Percentiles rank a stretch among this genome's conserved stretches.
Evolutionary conservation across 768 basidiomycete species (phyloP).

Genomic region (Leccinum subgranulosum): DNA sequence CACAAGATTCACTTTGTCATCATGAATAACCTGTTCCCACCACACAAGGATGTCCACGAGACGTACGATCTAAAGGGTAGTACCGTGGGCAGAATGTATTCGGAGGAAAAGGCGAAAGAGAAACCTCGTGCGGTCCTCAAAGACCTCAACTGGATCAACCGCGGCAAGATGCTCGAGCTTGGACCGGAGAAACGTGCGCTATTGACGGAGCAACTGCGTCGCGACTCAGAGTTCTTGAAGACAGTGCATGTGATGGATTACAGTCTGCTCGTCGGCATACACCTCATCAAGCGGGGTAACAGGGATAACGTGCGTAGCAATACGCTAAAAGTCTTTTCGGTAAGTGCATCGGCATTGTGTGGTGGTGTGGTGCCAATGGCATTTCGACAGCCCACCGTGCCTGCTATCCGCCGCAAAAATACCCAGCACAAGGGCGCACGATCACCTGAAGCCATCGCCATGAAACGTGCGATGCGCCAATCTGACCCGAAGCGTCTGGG

Average conservation of each 20-base stretch:
- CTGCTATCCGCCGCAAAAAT: slow-evolving; percentile 57
- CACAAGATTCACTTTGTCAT: slow-evolving; percentile 98
- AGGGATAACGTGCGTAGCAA: slow-evolving; percentile 87
- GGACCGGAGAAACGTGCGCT: slow-evolving; percentile 94
- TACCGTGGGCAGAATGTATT: slow-evolving; percentile 82
- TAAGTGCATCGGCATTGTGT: slow-evolving; percentile 38
- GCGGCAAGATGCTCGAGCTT: slow-evolving; percentile 74
- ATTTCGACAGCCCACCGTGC: slow-evolving; percentile 60
- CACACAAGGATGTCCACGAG: slow-evolving; percentile 96
- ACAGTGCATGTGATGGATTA: slow-evolving; percentile 93
- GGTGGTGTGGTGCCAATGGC: background rate
- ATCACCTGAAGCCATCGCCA: slow-evolving; percentile 74
- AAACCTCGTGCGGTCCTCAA: slow-evolving; percentile 92
- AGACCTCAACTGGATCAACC: slow-evolving; percentile 94
- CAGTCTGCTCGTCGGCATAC: slow-evolving; percentile 89
- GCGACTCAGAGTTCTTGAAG: slow-evolving; percentile 86
- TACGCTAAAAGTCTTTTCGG: slow-evolving; percentile 89
- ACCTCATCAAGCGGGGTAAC: slow-evolving; percentile 88
- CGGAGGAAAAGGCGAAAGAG: slow-evolving; percentile 71
- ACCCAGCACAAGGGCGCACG: slow-evolving; percentile 54
- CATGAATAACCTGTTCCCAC: slow-evolving; percentile 99
- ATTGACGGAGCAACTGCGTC: slow-evolving; percentile 83
- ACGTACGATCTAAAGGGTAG: slow-evolving; percentile 97
- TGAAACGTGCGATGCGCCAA: slow-evolving; percentile 81
- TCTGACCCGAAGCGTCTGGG: slow-evolving; percentile 77